Evolutionary conservation across 805 yeast species (phyloP).

Genomic region (Candida khao-thaluensis): DNA sequence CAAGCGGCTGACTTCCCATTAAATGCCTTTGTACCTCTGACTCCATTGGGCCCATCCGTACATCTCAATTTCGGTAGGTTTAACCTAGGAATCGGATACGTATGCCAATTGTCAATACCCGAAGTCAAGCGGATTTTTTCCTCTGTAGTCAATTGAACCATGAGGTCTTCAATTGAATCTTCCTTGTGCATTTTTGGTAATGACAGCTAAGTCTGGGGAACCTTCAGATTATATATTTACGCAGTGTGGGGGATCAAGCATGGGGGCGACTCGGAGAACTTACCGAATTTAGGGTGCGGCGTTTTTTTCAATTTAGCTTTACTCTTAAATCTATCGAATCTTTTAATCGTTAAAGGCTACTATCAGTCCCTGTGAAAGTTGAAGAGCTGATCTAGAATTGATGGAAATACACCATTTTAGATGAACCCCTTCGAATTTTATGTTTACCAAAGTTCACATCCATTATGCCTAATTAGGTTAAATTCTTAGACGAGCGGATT

Average conservation of each 20-base stretch:
- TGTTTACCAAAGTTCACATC: too few relatives aligned
- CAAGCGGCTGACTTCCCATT: slow-evolving; percentile 30
- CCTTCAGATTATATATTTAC: background rate
- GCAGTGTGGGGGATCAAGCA: slow-evolving; percentile 4
- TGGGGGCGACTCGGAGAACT: slow-evolving; percentile 10
- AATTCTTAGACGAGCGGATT: too few relatives aligned
- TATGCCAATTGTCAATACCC: slow-evolving; percentile 53
- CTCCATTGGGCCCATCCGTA: slow-evolving; percentile 36
- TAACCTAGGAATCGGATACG: slow-evolving; percentile 36
- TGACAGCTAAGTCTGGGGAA: background rate
- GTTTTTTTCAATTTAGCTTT: too few relatives aligned
- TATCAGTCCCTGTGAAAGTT: too few relatives aligned
- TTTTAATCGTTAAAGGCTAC: too few relatives aligned
- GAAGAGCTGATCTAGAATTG: too few relatives aligned
- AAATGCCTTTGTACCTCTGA: slow-evolving; percentile 30
- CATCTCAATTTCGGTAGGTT: slow-evolving; percentile 48
- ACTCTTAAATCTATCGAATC: too few relatives aligned
- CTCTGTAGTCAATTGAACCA: slow-evolving; percentile 23
- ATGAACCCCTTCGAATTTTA: too few relatives aligned
- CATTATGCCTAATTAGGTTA: too few relatives aligned
- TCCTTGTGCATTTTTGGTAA: background rate
- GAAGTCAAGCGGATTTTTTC: slow-evolving; percentile 27
- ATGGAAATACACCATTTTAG: too few relatives aligned
- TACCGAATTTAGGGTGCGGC: slow-evolving; percentile 6
- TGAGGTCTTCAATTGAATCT: slow-evolving; percentile 19